These are phyloP conservation scores for Geotrichum europaeum DNA, from an alignment of 1,139 yeast genomes.

Conservation along the genomic window DNA sequence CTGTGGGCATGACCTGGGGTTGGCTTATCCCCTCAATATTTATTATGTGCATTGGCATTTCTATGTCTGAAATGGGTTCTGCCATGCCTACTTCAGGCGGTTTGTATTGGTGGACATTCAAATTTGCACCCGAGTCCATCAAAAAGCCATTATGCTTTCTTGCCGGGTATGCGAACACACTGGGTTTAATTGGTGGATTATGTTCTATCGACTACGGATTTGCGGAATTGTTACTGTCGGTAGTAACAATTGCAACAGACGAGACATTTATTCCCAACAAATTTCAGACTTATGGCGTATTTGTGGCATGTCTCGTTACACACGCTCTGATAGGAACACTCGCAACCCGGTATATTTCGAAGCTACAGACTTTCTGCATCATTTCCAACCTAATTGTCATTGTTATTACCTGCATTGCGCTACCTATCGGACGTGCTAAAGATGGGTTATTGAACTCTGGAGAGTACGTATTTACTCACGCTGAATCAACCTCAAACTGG, in stretches of 20 bases:
- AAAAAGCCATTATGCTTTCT: constrained; percentile 46
- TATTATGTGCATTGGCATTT: constrained; percentile 46
- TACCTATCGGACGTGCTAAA: constrained; percentile 39
- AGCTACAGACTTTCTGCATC: constrained; percentile 56
- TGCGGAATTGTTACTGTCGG: constrained; percentile 48
- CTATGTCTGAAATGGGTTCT: constrained; percentile 58
- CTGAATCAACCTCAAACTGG: constrained; percentile 54
- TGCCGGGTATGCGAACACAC: constrained; percentile 54
- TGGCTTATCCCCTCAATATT: constrained; percentile 52
- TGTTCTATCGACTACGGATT: constrained; percentile 57
- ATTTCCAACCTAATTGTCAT: constrained; percentile 50
- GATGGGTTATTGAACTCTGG: constrained; percentile 36
- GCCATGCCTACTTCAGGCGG: constrained; percentile 72
- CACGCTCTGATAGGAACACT: constrained; percentile 46
- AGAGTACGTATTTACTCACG: constrained; percentile 50
- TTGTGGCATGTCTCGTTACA: constrained; percentile 45
- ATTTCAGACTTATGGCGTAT: constrained; percentile 50
- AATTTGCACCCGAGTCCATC: constrained; percentile 46
- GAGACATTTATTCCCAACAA: constrained; percentile 45
- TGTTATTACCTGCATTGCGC: constrained; percentile 55
- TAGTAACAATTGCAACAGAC: constrained; percentile 44
- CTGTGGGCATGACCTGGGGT: constrained; percentile 59
- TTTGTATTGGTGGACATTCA: constrained; percentile 47
- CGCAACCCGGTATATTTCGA: constrained; percentile 49
- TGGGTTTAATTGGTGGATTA: constrained; percentile 52